Conservation (phyloP, 2,329 filamentous ascomycete species). For the Nemania diffusa region DNA sequence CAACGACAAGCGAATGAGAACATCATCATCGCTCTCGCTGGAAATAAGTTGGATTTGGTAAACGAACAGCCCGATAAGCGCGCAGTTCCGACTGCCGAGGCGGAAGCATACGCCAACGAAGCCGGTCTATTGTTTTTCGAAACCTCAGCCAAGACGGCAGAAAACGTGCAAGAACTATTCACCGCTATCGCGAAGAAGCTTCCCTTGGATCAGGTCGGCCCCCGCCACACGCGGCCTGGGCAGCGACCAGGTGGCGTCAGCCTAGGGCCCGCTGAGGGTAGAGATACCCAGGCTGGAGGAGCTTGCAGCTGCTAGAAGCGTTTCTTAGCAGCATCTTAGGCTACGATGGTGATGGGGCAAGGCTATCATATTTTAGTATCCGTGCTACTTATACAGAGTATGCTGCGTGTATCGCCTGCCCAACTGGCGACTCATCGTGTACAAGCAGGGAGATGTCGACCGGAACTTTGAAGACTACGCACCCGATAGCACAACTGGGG, state of each 20-base stretch:
- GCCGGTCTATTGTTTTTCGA: conserved; percentile 97
- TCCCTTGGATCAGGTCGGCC: conserved; percentile 94
- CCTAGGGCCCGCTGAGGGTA: conserved; percentile 63
- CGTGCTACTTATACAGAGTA: conserved; percentile 22
- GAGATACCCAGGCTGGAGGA: conserved; percentile 66
- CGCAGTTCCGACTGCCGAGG: conserved; percentile 87
- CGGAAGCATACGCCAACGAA: conserved; percentile 93
- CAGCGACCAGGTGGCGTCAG: conserved; percentile 68
- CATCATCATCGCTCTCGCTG: conserved; percentile 97
- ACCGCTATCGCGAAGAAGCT: conserved; percentile 98
- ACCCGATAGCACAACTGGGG: conserved; percentile 1
- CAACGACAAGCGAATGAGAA: conserved; percentile 99
- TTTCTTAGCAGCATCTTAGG: conserved; percentile 30
- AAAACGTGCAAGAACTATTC: conserved; percentile 96
- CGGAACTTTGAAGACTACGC: conserved; percentile 5
- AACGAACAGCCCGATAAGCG: conserved; percentile 95
- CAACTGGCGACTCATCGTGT: conserved; percentile 13
- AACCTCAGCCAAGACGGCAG: conserved; percentile 95
- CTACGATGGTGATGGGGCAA: conserved; percentile 33
- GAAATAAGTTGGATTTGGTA: conserved; percentile 97
- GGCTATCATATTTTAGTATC: conserved; percentile 32
- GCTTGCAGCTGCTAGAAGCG: conserved; percentile 65
- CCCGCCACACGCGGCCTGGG: conserved; percentile 79
- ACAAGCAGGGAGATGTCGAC: conserved; percentile 3
- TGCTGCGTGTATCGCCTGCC: conserved; percentile 15